Conservation (phyloP, 2,329 filamentous ascomycete genomes). For the Westerdykella ornata region DNA sequence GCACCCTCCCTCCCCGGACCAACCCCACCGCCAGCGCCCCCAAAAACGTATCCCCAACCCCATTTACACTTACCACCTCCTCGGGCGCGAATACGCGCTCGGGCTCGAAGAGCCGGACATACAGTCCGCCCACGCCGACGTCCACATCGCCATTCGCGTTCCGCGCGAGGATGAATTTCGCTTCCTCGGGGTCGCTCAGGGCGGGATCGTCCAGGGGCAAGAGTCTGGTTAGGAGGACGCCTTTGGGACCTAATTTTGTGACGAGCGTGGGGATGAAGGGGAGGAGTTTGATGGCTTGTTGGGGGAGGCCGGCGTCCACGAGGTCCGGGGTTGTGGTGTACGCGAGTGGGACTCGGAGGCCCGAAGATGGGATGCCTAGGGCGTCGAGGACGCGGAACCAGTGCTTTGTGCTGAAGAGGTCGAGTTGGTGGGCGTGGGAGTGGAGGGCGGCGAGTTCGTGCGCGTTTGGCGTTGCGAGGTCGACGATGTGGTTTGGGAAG, state of each 20-base stretch:
- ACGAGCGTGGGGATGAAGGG: slow-evolving; percentile 82
- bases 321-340: slow-evolving; percentile 59
- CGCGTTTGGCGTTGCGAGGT: slow-evolving; percentile 75
- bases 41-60: slow-evolving; percentile 87
- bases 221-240: slow-evolving; percentile 69
- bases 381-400: slow-evolving; percentile 81
- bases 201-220: slow-evolving; percentile 61
- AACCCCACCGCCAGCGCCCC: slow-evolving; percentile 78
- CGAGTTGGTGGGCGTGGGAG: slow-evolving; percentile 56
- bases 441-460: slow-evolving; percentile 79
- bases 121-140: slow-evolving; percentile 63
- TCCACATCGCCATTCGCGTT: slow-evolving; percentile 45
- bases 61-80: slow-evolving; percentile 83
- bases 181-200: slow-evolving; percentile 55
- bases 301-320: slow-evolving; percentile 73
- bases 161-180: slow-evolving; percentile 65
- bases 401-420: slow-evolving; percentile 59
- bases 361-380: slow-evolving; percentile 63
- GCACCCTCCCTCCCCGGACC: slow-evolving; percentile 48
- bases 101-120: slow-evolving; percentile 66
- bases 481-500: slow-evolving; percentile 59
- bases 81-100: slow-evolving; percentile 53
- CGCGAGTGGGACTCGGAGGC: slow-evolving; percentile 65
- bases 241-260: slow-evolving; percentile 71
- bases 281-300: slow-evolving; percentile 75